phyloP scores from a whole-genome alignment of 441 rosid species.

The Bocquillonia castaneifolia region DNA sequence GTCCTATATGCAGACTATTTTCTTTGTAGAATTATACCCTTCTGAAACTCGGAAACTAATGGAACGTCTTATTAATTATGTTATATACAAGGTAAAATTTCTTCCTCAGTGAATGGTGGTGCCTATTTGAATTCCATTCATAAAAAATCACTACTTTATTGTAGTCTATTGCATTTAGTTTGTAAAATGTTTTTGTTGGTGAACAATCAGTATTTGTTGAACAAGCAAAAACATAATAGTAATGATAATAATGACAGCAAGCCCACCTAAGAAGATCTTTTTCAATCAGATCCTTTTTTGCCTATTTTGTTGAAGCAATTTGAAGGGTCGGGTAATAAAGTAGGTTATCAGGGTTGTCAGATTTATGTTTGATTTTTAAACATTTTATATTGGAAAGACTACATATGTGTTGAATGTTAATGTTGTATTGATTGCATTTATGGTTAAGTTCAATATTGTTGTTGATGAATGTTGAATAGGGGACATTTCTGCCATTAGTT shows the following conservation, averaged over 20 bases:
- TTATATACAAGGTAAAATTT: constrained; percentile 81
- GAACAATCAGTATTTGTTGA: constrained; percentile 6
- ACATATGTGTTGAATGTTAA: background rate
- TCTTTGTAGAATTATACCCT: constrained; percentile 71
- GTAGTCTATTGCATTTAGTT: background rate
- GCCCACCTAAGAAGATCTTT: constrained; percentile 1
- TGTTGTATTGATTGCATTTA: constrained; percentile 11
- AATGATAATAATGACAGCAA: constrained; percentile 1
- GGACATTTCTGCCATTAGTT: constrained; percentile 83
- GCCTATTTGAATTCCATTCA: constrained; percentile 6
- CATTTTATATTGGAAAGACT: constrained; percentile 1
- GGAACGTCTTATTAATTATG: constrained; percentile 85
- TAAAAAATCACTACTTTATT: background rate
- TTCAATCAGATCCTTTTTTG: background rate
- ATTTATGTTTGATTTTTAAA: background rate
- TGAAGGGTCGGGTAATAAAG: background rate
- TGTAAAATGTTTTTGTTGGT: background rate
- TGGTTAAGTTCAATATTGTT: constrained; percentile 6
- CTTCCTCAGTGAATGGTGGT: constrained; percentile 8
- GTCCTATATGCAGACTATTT: constrained; percentile 60
- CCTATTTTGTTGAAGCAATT: background rate
- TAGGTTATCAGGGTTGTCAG: constrained; percentile 6
- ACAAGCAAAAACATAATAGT: constrained; percentile 2
- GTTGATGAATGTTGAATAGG: constrained; percentile 46
- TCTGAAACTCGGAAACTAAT: constrained; percentile 74